These are phyloP conservation scores for Vitis hybrid DNA, from an alignment of 177 flowering plant genomes.

Conservation along the genomic window DNA sequence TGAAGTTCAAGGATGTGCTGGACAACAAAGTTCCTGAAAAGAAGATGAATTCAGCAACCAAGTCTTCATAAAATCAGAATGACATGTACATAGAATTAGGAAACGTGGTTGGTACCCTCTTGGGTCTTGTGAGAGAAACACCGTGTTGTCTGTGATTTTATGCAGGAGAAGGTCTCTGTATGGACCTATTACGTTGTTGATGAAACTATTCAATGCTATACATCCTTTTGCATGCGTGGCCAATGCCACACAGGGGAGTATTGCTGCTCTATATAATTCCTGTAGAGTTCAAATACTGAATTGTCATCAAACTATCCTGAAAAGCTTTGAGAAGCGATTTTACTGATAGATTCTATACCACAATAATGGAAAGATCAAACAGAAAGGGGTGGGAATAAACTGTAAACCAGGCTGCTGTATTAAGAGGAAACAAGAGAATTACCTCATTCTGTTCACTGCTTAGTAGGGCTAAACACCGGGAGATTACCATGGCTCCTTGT, in stretches of 20 bases:
- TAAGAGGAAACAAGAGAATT: not conserved
- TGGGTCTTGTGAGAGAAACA: slow-evolving; percentile 15
- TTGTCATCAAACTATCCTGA: too few relatives aligned
- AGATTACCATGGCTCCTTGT: slow-evolving; percentile 15
- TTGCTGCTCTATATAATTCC: slow-evolving; percentile 6
- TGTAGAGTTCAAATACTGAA: not conserved
- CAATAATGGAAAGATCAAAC: too few relatives aligned
- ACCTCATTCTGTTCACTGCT: not conserved
- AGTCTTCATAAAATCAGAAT: not conserved
- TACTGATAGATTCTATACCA: too few relatives aligned
- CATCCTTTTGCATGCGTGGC: slow-evolving; percentile 12
- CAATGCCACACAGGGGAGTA: not conserved
- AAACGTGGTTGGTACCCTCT: slow-evolving; percentile 16
- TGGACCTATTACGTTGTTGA: slow-evolving; percentile 4
- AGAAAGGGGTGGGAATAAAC: too few relatives aligned
- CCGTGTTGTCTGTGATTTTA: slow-evolving; percentile 6
- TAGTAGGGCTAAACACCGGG: slow-evolving; percentile 5
- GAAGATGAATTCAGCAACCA: not conserved
- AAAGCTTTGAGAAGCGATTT: too few relatives aligned
- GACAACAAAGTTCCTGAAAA: slow-evolving; percentile 22
- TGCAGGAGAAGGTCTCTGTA: slow-evolving; percentile 6
- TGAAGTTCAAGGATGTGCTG: slow-evolving; percentile 10
- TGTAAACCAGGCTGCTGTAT: not conserved
- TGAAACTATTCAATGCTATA: slow-evolving; percentile 2
- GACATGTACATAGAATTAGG: not conserved